Base-by-base conservation (phyloP, 768 basidiomycete genomes). In the Phylloporus arenicola region DNA sequence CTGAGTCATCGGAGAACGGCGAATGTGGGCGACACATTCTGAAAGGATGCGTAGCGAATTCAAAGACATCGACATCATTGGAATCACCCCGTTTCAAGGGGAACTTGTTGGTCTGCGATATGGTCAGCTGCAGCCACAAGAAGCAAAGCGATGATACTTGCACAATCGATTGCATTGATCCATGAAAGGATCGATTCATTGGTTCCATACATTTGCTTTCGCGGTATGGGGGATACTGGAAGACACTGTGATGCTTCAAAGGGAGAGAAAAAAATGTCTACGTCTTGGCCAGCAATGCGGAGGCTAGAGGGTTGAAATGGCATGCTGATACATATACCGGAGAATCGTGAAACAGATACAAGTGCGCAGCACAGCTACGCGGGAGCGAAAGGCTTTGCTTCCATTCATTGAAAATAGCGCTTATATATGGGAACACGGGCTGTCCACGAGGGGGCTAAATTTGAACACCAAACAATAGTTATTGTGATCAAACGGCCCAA, bases 351-450 rank as follows among this genome's bases (percentile, higher is more conserved):
- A 51, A 54, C 47, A 46, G 43, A 38, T 47, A 57, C 55, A 47
- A 29, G 20, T 6, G 68, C 57, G 62, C 45, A 68, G 64, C 62
- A 52, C 64, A 60, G 62, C 60, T 66, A 55, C 57, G 58, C 64
- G 44, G 48, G 55, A 29, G 45, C 24, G 48, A 41, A 40, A 43
- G 40, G 9, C 17, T 44, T 30, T 38, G 40, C n/a, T 42, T 17
- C 11, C 24, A 19, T 40, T 48, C 16, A 46, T 52, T n/a, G 31
- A 48, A 24, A 29, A 31, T 47, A 27, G 48, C 40, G 54, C 63
- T 58, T 69, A 50, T 33, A 44, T 50, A 68, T 51, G 55, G 33
- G 31, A 44, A 35, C 22, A 25, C 27, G 41, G 17, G 37, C 16
- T 11, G 40, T 27, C 50, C 51, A 52, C 45, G 39, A 49, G 45